Conservation (phyloP, 164 flowering plant genomes). For the Platanus orientalis region DNA sequence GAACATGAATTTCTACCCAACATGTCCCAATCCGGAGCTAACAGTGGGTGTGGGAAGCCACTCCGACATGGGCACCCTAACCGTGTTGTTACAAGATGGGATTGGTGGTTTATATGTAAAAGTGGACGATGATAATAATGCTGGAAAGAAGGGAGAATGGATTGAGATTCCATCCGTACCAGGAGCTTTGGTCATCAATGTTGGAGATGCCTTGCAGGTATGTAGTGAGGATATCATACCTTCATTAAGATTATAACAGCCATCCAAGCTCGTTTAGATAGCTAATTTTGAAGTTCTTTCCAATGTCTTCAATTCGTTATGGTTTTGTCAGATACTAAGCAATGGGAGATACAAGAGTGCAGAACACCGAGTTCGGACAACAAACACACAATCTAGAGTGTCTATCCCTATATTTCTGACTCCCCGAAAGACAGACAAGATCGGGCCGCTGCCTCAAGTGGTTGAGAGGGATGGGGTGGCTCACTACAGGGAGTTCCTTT, state of each 20-base stretch:
- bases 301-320: background rate
- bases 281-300: too few relatives aligned
- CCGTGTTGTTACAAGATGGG: slow-evolving; percentile 42
- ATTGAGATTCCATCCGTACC: slow-evolving; percentile 38
- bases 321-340: slow-evolving; percentile 36
- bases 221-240: too few relatives aligned
- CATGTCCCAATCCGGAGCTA: slow-evolving; percentile 44
- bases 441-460: slow-evolving; percentile 29
- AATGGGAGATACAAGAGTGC: slow-evolving; percentile 45
- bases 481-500: slow-evolving; percentile 25
- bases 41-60: slow-evolving; percentile 45
- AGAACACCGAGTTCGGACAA: too few relatives aligned
- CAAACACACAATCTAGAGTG: too few relatives aligned
- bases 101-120: too few relatives aligned
- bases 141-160: slow-evolving; percentile 30
- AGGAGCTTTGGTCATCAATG: slow-evolving; percentile 42
- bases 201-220: too few relatives aligned
- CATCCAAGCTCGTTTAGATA: too few relatives aligned
- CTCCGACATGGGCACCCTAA: slow-evolving; percentile 39
- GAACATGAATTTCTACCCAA: slow-evolving; percentile 41
- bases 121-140: slow-evolving; percentile 19
- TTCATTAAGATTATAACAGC: too few relatives aligned
- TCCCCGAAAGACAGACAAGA: too few relatives aligned
- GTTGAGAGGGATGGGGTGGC: slow-evolving; percentile 30
- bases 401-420: too few relatives aligned